Base-by-base conservation (phyloP, 129 eudicot genomes). In the Flaveria ramosissima region DNA sequence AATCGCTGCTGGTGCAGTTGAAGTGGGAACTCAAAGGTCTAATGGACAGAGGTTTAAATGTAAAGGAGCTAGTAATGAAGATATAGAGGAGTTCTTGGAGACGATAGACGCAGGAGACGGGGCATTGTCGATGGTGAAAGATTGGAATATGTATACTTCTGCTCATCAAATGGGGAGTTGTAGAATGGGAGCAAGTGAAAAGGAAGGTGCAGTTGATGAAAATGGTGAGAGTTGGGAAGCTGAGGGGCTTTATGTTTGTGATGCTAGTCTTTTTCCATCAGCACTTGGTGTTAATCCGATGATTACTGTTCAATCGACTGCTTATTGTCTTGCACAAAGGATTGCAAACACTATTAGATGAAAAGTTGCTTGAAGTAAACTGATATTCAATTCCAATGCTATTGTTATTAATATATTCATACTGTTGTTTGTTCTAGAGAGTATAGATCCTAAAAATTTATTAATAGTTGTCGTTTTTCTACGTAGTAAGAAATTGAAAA, bases 151-250 rank as follows among this genome's bases (percentile, higher is more conserved):
- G 6, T 93, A 90, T 68, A 73, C 84, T 72, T 86, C 96, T 1
- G 98, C 98, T 8, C 98, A 93, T 84, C 98, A 93, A 81, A 93
- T 93, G 92, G 96, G 96, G 63, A 93, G 96, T 77, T 93, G 98
- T 51, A 82, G 90, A 77, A 93, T 93, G 96, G 98, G 96, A 32
- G 74, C 36, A 16, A 71, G 15, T 7, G 88, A 85, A 71, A 78
- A 71, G 43, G 96, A 84, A 64, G 90, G 98, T 7, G 98, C 88
- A 0, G 92, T 93, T 30, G 98, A 93, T 74, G 96, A 85, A 42
- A 90, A 86, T 61, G 98, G 98, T 14, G 90, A 93, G 87, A 86
- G 95, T 65, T 93, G 94, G 96, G 98, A 93, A 72, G 98, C 96
- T 4, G 85, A 86, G 50, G 96, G 92, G 14, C 82, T 93, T 68